These are phyloP conservation scores for Lodderomyces oxycetoniae DNA, from an alignment of 1,139 yeast genomes.

Conservation along the genomic window DNA sequence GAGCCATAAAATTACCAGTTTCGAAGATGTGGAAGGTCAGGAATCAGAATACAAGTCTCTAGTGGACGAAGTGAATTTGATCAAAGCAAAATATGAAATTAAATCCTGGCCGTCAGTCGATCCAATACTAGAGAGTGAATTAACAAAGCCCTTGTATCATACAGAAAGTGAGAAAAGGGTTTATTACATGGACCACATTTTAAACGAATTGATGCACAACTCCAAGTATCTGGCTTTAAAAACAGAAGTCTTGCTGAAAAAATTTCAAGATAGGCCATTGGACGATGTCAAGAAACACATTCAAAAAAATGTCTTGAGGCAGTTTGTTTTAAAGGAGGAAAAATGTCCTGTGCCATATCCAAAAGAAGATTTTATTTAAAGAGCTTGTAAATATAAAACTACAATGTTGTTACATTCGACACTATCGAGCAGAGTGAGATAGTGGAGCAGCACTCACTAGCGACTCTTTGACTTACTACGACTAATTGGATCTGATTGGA, in stretches of 20 bases:
- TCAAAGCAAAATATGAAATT: constrained; percentile 51
- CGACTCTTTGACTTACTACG: not conserved
- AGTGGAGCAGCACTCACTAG: too few relatives aligned
- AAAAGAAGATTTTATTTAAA: constrained; percentile 7
- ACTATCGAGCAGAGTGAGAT: too few relatives aligned
- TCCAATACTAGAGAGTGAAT: constrained; percentile 32
- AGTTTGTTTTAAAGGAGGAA: constrained; percentile 33
- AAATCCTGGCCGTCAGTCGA: constrained; percentile 54
- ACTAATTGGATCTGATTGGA: too few relatives aligned
- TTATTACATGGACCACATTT: constrained; percentile 26
- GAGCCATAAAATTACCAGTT: constrained; percentile 28
- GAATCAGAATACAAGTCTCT: constrained; percentile 32
- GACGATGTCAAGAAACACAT: constrained; percentile 24
- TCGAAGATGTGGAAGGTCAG: not conserved
- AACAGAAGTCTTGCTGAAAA: constrained; percentile 21
- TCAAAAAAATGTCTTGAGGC: constrained; percentile 40
- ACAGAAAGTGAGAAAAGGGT: constrained; percentile 25
- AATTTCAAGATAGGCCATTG: constrained; percentile 23
- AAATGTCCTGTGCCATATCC: constrained; percentile 28
- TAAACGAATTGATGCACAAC: constrained; percentile 28
- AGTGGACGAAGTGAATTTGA: constrained; percentile 40
- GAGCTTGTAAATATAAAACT: too few relatives aligned
- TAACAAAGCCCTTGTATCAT: constrained; percentile 20
- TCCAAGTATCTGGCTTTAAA: constrained; percentile 25
- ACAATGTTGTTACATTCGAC: not conserved